Conservation (phyloP, 2,329 filamentous ascomycete species). For the Penicillium brevicompactum region DNA sequence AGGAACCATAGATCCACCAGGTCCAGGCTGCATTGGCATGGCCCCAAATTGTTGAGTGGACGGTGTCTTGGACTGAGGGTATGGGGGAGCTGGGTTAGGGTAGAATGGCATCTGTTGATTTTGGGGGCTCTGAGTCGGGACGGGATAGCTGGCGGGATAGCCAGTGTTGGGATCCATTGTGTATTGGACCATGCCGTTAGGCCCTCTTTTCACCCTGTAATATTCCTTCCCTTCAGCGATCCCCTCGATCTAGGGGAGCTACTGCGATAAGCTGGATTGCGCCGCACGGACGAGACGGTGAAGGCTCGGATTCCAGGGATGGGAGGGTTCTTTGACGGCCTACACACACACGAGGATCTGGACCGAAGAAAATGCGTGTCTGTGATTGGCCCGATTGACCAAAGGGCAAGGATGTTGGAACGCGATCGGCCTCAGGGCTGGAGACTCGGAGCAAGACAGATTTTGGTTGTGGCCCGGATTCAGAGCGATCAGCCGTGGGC, state of each 20-base stretch:
- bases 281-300: conserved; percentile 24
- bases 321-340: conserved; percentile 2
- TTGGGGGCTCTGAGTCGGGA: conserved; percentile 34
- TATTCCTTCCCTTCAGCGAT: conserved; percentile 8
- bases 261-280: conserved; percentile 15
- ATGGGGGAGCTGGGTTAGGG: conserved; percentile 35
- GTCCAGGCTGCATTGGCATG: conserved; percentile 38
- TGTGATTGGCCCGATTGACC: conserved; percentile 22
- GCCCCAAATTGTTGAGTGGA: conserved; percentile 33
- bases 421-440: conserved; percentile 20
- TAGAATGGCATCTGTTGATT: conserved; percentile 40
- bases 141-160: conserved; percentile 37
- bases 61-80: conserved; percentile 36
- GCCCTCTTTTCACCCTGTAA: conserved; percentile 16
- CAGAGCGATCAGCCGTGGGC: conserved; percentile 32
- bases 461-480: conserved; percentile 27
- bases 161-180: conserved; percentile 28
- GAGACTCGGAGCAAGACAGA: conserved; percentile 21
- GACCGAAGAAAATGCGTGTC: conserved; percentile 4
- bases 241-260: conserved; percentile 11
- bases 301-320: conserved; percentile 26
- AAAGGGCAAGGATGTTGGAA: conserved; percentile 18
- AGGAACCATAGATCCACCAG: conserved; percentile 43
- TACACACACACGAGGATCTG: neutral
- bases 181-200: conserved; percentile 12